Evolutionary conservation across 78 protist genomes (phyloP).

Genomic region (Pelomyxa schiedti): DNA sequence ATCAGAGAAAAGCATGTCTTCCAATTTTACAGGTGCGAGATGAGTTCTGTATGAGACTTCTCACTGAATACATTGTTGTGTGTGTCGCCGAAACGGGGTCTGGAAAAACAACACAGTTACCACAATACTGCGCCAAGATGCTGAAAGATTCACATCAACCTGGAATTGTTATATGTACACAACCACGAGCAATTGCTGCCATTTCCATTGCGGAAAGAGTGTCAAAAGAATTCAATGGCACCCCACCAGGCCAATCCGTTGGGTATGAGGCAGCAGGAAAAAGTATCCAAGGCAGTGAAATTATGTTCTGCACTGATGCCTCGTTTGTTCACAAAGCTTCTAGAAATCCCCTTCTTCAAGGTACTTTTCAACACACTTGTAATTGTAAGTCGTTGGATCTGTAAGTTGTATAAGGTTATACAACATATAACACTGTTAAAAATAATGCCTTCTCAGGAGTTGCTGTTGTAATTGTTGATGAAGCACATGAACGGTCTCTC

Average conservation of each 20-base stretch:
- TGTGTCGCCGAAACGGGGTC: conserved; percentile 39
- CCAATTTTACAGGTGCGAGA: neutral
- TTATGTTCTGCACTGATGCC: neutral
- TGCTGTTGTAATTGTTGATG: conserved; percentile 90
- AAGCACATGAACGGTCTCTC: conserved; percentile 95
- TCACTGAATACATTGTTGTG: conserved; percentile 9
- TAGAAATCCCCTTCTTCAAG: too few species aligned
- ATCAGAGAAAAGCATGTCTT: neutral
- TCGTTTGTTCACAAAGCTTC: neutral
- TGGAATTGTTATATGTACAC: conserved; percentile 15
- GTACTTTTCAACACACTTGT: too few species aligned
- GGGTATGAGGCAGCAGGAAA: neutral
- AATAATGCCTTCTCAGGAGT: too few species aligned
- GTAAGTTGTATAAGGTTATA: too few species aligned
- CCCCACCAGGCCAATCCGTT: neutral
- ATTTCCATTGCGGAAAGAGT: conserved; percentile 48
- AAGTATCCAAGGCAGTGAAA: neutral
- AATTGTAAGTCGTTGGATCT: too few species aligned
- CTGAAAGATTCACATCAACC: too few species aligned
- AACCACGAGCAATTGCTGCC: conserved; percentile 59
- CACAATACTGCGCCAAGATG: conserved; percentile 13
- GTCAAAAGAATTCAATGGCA: neutral
- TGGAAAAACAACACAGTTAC: conserved; percentile 58
- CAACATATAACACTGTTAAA: too few species aligned
- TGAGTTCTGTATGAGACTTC: neutral